Evolutionary conservation across 2,329 filamentous ascomycete species (phyloP).

Genomic region (Teratosphaeria destructans): DNA sequence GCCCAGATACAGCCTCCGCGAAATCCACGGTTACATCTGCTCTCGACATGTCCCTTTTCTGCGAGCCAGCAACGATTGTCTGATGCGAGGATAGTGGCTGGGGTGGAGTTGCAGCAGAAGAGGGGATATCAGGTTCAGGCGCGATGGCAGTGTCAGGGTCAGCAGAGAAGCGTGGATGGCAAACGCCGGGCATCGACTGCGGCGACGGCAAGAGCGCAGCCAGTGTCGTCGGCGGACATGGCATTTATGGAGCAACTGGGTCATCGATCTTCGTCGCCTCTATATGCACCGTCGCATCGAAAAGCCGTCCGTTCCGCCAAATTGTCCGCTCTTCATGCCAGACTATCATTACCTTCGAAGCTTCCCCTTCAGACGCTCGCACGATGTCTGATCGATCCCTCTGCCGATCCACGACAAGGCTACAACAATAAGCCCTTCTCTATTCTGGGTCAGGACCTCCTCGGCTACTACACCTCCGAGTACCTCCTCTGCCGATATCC

Average conservation of each 20-base stretch:
- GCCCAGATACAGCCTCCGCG: constrained; percentile 47
- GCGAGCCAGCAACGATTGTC: neutral
- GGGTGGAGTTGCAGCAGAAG: constrained; percentile 9
- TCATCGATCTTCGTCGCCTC: constrained; percentile 5
- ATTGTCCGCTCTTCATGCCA: constrained; percentile 82
- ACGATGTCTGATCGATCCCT: constrained; percentile 72
- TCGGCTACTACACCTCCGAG: constrained; percentile 84
- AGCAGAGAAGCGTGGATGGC: constrained; percentile 5
- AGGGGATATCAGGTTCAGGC: constrained; percentile 8
- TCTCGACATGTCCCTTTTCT: constrained; percentile 14
- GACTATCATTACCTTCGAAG: constrained; percentile 69
- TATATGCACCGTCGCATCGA: constrained; percentile 18
- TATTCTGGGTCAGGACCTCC: constrained; percentile 68
- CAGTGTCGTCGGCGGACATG: neutral
- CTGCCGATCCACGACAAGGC: constrained; percentile 64
- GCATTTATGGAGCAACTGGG: neutral
- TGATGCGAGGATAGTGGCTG: constrained; percentile 6
- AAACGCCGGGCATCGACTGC: constrained; percentile 11
- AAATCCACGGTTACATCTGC: constrained; percentile 33
- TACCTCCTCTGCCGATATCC: constrained; percentile 82
- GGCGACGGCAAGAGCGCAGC: constrained; percentile 17
- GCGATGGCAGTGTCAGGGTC: constrained; percentile 11
- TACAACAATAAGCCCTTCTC: constrained; percentile 88
- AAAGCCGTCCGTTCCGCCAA: constrained; percentile 65
- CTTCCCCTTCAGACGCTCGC: constrained; percentile 80